phyloP scores from a whole-genome alignment of 2,329 filamentous ascomycete genomes.

The Chrysoporthe puriensis region DNA sequence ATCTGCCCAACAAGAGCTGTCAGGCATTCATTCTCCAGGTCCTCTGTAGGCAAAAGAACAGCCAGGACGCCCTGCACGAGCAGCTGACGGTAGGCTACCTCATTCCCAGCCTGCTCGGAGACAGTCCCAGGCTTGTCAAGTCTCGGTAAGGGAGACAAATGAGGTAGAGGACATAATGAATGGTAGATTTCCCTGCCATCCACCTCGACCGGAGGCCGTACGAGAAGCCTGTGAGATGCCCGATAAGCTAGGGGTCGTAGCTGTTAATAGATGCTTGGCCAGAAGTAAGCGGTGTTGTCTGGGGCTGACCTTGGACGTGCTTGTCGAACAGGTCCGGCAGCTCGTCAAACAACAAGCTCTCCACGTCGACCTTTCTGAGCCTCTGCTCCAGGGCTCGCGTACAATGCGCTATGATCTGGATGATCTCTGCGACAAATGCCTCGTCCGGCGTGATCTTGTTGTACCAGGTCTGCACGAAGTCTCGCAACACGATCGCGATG shows the following conservation, averaged over 20 bases:
- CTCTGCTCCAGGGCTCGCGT: constrained; percentile 87
- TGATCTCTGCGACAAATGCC: constrained; percentile 81
- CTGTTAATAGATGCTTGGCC: constrained; percentile 28
- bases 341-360: constrained; percentile 83
- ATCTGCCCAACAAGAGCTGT: constrained; percentile 84
- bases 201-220: constrained; percentile 61
- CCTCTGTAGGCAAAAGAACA: constrained; percentile 86
- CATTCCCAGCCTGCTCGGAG: constrained; percentile 72
- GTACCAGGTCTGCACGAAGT: constrained; percentile 95
- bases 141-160: constrained; percentile 75
- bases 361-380: constrained; percentile 79
- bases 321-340: constrained; percentile 78
- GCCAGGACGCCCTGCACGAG: constrained; percentile 82
- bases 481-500: constrained; percentile 84
- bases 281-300: neutral
- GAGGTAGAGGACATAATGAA: constrained; percentile 78
- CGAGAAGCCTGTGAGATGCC: constrained; percentile 62
- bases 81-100: constrained; percentile 82
- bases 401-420: constrained; percentile 91
- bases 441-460: constrained; percentile 88
- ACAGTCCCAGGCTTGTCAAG: constrained; percentile 53
- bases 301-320: constrained; percentile 72
- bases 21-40: constrained; percentile 85
- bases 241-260: constrained; percentile 66
- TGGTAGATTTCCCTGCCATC: constrained; percentile 78